phyloP scores from a whole-genome alignment of 371 early-diverging fungal species.

The Chytridium lagenaria region DNA sequence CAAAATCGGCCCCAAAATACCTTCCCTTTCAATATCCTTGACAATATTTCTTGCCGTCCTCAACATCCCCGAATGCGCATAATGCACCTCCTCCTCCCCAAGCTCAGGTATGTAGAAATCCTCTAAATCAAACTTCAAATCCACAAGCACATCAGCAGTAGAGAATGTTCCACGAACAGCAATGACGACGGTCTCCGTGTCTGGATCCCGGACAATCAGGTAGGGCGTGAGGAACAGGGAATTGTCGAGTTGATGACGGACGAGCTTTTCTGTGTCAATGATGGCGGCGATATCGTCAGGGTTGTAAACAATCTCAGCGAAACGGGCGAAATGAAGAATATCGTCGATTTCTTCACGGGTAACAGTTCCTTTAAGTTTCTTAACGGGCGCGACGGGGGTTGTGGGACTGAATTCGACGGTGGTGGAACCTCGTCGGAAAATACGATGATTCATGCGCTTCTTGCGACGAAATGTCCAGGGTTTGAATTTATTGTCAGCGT shows the following conservation, averaged over 20 bases:
- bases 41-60: constrained; percentile 47
- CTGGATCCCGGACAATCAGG: constrained; percentile 42
- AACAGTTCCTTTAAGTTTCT: constrained; percentile 26
- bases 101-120: constrained; percentile 27
- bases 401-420: not conserved
- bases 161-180: constrained; percentile 51
- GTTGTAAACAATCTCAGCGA: constrained; percentile 45
- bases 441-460: constrained; percentile 7
- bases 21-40: constrained; percentile 31
- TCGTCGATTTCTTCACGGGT: constrained; percentile 46
- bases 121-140: constrained; percentile 46
- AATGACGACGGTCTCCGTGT: constrained; percentile 44
- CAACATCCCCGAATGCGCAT: constrained; percentile 47
- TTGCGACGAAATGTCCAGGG: constrained; percentile 19
- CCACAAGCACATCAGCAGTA: constrained; percentile 48
- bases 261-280: constrained; percentile 19
- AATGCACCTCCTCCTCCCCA: constrained; percentile 14
- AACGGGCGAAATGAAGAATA: constrained; percentile 44
- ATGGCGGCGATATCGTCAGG: constrained; percentile 32
- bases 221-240: constrained; percentile 43
- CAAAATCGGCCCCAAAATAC: constrained; percentile 31
- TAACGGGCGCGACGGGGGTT: not conserved
- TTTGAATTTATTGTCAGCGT: not conserved
- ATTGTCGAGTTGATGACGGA: constrained; percentile 33
- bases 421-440: not conserved